phyloP scores from a whole-genome alignment of 192 early-diverging fungal species.

The Coemansia sp. region DNA sequence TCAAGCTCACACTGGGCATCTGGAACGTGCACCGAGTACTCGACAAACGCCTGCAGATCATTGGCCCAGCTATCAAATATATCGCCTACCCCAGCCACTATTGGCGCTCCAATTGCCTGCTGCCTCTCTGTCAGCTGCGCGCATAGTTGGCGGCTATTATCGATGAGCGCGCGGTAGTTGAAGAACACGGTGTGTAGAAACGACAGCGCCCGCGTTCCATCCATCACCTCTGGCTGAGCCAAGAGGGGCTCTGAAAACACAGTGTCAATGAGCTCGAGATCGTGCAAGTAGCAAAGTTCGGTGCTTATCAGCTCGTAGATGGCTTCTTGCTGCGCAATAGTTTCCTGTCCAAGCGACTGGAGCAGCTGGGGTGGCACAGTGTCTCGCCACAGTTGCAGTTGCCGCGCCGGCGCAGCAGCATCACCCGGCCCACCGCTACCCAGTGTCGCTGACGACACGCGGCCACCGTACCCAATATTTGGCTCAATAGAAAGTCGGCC shows the following conservation, averaged over 20 bases:
- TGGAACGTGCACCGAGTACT: slow-evolving; percentile 84
- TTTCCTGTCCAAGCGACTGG: slow-evolving; percentile 26
- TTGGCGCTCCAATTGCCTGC: slow-evolving; percentile 34
- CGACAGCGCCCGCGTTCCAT: slow-evolving; percentile 51
- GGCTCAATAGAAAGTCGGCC: not conserved
- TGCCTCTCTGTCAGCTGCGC: slow-evolving; percentile 63
- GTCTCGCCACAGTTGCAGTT: slow-evolving; percentile 54
- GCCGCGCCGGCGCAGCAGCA: slow-evolving; percentile 10
- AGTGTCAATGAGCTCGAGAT: slow-evolving; percentile 78
- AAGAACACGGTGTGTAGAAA: slow-evolving; percentile 80
- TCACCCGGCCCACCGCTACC: not conserved
- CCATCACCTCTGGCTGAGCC: slow-evolving; percentile 62
- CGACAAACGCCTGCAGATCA: slow-evolving; percentile 74
- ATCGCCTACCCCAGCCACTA: slow-evolving; percentile 83
- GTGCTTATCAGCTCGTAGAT: slow-evolving; percentile 91
- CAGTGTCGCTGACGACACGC: slow-evolving; percentile 20
- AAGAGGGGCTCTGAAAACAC: slow-evolving; percentile 69
- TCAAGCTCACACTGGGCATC: slow-evolving; percentile 80
- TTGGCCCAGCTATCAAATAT: slow-evolving; percentile 74
- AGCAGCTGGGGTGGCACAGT: slow-evolving; percentile 40
- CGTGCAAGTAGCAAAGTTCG: slow-evolving; percentile 85
- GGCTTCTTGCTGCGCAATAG: slow-evolving; percentile 71
- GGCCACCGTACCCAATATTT: not conserved
- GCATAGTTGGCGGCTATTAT: slow-evolving; percentile 60
- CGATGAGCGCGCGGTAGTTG: slow-evolving; percentile 68